Evolutionary conservation across 2,329 filamentous ascomycete genomes (phyloP).

Genomic region (Hymenoscyphus fraxineus): DNA sequence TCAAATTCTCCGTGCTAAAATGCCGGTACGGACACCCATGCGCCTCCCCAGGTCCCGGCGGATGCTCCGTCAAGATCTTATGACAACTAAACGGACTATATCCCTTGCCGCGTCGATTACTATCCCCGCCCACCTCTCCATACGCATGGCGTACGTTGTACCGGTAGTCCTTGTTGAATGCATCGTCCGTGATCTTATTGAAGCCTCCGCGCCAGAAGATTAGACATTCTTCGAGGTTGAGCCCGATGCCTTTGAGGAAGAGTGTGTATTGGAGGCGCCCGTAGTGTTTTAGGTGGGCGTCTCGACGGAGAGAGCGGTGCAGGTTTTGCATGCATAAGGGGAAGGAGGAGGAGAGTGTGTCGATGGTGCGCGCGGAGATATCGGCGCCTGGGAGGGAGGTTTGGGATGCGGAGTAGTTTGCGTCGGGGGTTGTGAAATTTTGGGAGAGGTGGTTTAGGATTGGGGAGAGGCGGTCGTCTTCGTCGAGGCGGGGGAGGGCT

Average conservation of each 20-base stretch:
- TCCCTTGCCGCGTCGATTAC: slow-evolving; percentile 78
- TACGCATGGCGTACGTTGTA: slow-evolving; percentile 97
- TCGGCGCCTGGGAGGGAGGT: slow-evolving; percentile 63
- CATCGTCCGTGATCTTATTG: slow-evolving; percentile 83
- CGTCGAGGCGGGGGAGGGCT: slow-evolving; percentile 85
- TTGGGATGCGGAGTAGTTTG: slow-evolving; percentile 63
- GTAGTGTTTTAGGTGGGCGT: slow-evolving; percentile 88
- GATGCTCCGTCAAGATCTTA: slow-evolving; percentile 86
- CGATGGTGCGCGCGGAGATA: slow-evolving; percentile 75
- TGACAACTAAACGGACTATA: slow-evolving; percentile 93
- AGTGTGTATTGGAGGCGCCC: slow-evolving; percentile 92
- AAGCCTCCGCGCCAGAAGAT: slow-evolving; percentile 88
- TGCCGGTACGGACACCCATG: slow-evolving; percentile 98
- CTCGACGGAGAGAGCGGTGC: slow-evolving; percentile 79
- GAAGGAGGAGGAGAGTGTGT: slow-evolving; percentile 75
- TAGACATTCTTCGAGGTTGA: slow-evolving; percentile 87
- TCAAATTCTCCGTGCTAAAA: slow-evolving; percentile 83
- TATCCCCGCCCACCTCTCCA: slow-evolving; percentile 90
- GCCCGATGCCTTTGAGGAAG: slow-evolving; percentile 92
- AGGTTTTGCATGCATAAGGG: slow-evolving; percentile 93
- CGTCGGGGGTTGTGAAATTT: slow-evolving; percentile 90
- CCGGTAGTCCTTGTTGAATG: slow-evolving; percentile 94
- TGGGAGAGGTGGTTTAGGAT: slow-evolving; percentile 83
- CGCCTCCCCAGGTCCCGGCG: slow-evolving; percentile 79
- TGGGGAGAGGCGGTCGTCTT: slow-evolving; percentile 84